A percentile compares a stretch with the other conserved stretches of the same genome.
Evolutionary conservation across 129 eudicot genomes (phyloP).

Genomic region (Pulicaria dysenterica): DNA sequence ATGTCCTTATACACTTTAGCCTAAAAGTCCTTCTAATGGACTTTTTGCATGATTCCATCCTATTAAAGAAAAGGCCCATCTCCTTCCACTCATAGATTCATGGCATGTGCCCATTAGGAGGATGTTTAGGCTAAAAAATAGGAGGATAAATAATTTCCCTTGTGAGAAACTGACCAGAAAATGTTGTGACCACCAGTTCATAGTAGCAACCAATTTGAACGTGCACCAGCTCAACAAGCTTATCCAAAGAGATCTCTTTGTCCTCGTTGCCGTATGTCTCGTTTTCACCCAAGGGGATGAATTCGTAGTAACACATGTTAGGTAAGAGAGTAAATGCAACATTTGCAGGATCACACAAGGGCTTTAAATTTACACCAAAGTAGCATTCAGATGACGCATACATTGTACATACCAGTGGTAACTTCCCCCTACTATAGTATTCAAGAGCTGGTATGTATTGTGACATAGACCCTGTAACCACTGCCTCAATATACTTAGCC

Average conservation of each 20-base stretch:
- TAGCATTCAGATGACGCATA: slow-evolving; percentile 88
- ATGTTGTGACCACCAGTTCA: slow-evolving; percentile 88
- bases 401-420: slow-evolving; percentile 83
- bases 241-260: slow-evolving; percentile 51
- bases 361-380: slow-evolving; percentile 80
- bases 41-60: too few relatives aligned
- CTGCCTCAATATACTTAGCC: slow-evolving; percentile 84
- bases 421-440: slow-evolving; percentile 65
- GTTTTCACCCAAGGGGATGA: slow-evolving; percentile 64
- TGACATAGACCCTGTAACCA: slow-evolving; percentile 88
- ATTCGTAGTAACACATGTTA: slow-evolving; percentile 81
- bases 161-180: slow-evolving; percentile 54
- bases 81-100: too few relatives aligned
- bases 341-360: slow-evolving; percentile 66
- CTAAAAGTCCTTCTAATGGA: too few relatives aligned
- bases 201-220: slow-evolving; percentile 65
- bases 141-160: not conserved
- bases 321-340: slow-evolving; percentile 82
- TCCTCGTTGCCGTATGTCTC: slow-evolving; percentile 54
- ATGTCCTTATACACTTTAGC: too few relatives aligned
- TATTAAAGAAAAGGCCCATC: too few relatives aligned
- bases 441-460: slow-evolving; percentile 79
- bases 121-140: too few relatives aligned
- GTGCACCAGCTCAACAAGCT: slow-evolving; percentile 63
- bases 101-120: too few relatives aligned